Evolutionary conservation across 306 rosid genomes (phyloP).

Genomic region (Glycine tomentella): DNA sequence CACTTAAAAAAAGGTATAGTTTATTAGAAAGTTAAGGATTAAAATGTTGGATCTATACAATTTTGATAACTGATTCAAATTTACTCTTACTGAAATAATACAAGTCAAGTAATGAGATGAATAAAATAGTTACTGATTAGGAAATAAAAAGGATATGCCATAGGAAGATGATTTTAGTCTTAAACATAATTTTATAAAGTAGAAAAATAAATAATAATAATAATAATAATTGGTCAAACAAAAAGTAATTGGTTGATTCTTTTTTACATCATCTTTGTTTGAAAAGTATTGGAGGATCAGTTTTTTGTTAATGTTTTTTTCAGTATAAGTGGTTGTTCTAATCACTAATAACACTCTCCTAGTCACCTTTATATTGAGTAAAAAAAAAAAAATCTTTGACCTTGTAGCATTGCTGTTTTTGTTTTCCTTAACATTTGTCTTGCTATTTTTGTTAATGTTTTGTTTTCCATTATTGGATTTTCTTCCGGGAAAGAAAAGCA

Average conservation of each 20-base stretch:
- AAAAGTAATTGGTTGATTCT: background rate
- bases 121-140: too few species aligned
- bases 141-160: too few species aligned
- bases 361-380: background rate
- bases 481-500: conserved; percentile 24
- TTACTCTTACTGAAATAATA: too few species aligned
- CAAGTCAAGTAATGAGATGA: too few species aligned
- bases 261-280: background rate
- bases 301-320: background rate
- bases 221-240: too few species aligned
- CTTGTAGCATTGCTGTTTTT: background rate
- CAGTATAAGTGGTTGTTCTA: background rate
- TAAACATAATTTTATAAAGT: too few species aligned
- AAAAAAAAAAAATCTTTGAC: background rate
- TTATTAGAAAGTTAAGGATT: too few species aligned
- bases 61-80: too few species aligned
- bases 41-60: too few species aligned
- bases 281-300: background rate
- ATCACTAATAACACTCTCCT: background rate
- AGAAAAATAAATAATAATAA: too few species aligned
- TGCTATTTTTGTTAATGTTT: background rate
- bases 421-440: background rate
- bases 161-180: too few species aligned
- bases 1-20: too few species aligned
- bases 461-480: background rate